Conservation (phyloP, 1,284 basidiomycete genomes). For the Quambalaria eucalypti region DNA sequence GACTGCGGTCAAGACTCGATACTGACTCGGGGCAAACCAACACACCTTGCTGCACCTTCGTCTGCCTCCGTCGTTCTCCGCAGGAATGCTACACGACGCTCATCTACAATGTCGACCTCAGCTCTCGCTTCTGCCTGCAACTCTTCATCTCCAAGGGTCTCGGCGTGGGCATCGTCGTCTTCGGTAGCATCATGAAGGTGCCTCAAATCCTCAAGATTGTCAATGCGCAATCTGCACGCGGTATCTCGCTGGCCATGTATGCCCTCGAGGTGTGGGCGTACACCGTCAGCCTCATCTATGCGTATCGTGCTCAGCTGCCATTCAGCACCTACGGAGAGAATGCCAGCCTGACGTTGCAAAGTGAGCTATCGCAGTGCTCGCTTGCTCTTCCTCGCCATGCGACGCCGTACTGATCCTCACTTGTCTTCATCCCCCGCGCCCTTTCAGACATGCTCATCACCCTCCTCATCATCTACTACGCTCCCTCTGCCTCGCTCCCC, state of each 20-base stretch:
- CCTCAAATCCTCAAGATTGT: constrained; percentile 64
- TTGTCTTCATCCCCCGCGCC: background rate
- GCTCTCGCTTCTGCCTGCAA: constrained; percentile 75
- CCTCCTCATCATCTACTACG: constrained; percentile 33
- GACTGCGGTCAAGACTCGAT: no score
- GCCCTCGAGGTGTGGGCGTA: constrained; percentile 67
- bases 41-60: no score
- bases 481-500: constrained; percentile 53
- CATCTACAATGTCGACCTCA: constrained; percentile 76
- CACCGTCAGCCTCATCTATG: constrained; percentile 72
- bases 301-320: constrained; percentile 70
- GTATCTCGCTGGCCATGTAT: constrained; percentile 58
- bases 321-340: constrained; percentile 79
- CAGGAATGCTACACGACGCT: constrained; percentile 84
- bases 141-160: constrained; percentile 84
- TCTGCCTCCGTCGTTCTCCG: no score
- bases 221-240: constrained; percentile 62
- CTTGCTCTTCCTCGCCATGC: background rate
- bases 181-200: constrained; percentile 89
- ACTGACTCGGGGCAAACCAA: no score
- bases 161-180: constrained; percentile 83
- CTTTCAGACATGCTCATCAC: constrained; percentile 41
- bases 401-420: background rate
- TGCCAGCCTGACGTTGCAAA: constrained; percentile 42
- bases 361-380: constrained; percentile 9